A percentile compares a stretch with the other conserved stretches of the same genome.
phyloP scores from a whole-genome alignment of 768 basidiomycete species.

The Trametes sanguinea region DNA sequence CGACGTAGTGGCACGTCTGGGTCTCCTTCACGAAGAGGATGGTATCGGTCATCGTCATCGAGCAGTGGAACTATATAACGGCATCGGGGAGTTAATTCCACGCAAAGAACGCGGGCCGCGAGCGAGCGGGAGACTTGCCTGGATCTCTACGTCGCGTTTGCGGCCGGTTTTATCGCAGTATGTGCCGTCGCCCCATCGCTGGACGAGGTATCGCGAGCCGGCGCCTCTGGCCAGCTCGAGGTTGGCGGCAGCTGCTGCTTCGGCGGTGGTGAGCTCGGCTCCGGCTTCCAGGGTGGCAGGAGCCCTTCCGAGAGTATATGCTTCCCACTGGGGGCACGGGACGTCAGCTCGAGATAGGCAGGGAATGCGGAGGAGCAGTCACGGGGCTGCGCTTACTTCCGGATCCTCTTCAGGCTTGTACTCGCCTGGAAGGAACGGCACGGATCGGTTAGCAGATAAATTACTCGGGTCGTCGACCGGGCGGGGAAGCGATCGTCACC shows the following conservation, averaged over 20 bases:
- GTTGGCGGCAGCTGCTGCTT: conserved; percentile 65
- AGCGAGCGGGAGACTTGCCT: conserved; percentile 54
- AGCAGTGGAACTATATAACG: conserved; percentile 80
- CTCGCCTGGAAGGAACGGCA: conserved; percentile 48
- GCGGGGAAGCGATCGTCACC: conserved; percentile 44
- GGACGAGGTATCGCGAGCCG: conserved; percentile 89
- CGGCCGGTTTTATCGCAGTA: conserved; percentile 90
- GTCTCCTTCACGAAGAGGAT: conserved; percentile 92
- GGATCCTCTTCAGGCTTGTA: conserved; percentile 86
- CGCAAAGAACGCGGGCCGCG: conserved; percentile 15
- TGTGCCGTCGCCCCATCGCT: conserved; percentile 90
- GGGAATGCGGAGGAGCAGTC: conserved; percentile 14
- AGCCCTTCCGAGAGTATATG: conserved; percentile 77
- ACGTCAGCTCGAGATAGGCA: conserved; percentile 17
- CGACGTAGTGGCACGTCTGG: conserved; percentile 90
- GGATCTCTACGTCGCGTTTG: conserved; percentile 90
- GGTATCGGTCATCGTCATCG: conserved; percentile 89
- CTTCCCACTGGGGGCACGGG: conserved; percentile 57
- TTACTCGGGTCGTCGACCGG: not conserved
- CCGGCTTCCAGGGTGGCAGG: conserved; percentile 59
- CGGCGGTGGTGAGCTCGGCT: conserved; percentile 65
- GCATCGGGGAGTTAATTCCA: conserved; percentile 1
- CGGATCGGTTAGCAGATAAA: conserved; percentile 18
- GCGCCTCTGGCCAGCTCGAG: conserved; percentile 78
- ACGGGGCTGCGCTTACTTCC: conserved; percentile 53